Evolutionary conservation across 345 rosid genomes (phyloP).

Genomic region (Eucalyptus erythrocorys): DNA sequence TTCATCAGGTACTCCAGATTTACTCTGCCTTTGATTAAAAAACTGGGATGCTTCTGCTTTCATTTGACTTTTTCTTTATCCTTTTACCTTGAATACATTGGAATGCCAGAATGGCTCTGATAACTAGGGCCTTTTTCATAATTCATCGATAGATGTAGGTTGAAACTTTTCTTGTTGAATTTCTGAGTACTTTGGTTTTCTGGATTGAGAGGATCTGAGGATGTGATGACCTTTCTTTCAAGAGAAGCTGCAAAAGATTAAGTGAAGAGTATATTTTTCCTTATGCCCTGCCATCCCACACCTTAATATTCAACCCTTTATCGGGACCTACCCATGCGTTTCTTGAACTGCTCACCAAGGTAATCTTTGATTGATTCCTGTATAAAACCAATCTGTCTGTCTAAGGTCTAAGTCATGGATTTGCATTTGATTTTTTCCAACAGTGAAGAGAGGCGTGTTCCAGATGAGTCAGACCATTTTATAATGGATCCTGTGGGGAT

Average conservation of each 20-base stretch:
- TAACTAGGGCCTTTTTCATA: background rate
- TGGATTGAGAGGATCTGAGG: constrained; percentile 85
- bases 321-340: constrained; percentile 53
- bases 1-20: constrained; percentile 57
- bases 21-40: background rate
- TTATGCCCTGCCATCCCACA: constrained; percentile 91
- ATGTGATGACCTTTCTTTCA: constrained; percentile 78
- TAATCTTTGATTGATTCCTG: constrained; percentile 3
- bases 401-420: background rate
- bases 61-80: background rate
- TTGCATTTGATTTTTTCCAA: background rate
- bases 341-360: constrained; percentile 91
- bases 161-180: background rate
- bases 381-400: background rate
- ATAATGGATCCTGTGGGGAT: constrained; percentile 56
- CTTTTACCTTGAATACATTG: background rate
- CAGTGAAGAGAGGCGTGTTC: constrained; percentile 53
- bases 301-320: constrained; percentile 81
- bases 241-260: constrained; percentile 51
- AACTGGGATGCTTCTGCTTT: background rate
- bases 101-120: background rate
- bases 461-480: constrained; percentile 70
- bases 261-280: constrained; percentile 57
- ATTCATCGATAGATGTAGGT: background rate
- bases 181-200: background rate